Base-by-base conservation (phyloP, 2,329 filamentous ascomycete species). In the Xylaria polymorpha region DNA sequence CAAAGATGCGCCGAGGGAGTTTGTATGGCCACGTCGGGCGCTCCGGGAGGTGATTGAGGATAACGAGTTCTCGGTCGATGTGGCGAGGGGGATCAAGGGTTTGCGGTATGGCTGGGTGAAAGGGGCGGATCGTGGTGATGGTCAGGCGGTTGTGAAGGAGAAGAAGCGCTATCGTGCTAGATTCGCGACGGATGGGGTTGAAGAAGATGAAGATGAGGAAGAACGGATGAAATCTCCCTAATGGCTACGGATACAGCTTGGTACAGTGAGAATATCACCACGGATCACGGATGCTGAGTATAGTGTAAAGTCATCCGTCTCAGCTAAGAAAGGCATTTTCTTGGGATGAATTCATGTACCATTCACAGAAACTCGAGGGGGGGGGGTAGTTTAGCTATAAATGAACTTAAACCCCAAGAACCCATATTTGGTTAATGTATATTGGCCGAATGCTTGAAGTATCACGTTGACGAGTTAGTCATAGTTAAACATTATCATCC, bases 11-110 rank as follows among this genome's bases (percentile, higher is more conserved):
- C 60, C 48, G 18, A 50, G 64, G 25, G 48, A 63, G 7, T 70
- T 55, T 39, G 64, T 73, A 12, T 73, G 70, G 70, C 71, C 68
- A 32, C 41, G 61, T 8, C 44, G 53, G 7, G 64, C 48, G 18
- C 35, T 55, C 20, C 22, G 67, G 41, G 32, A 46, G 57, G 20
- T 15, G 10, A 60, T 71, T 18, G 59, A 69, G 14, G 57, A 61
- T 56, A 68, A 56, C 32, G 50, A 57, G 0, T 69, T 71, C 35
- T 65, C 51, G 10, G 46, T 29, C 6, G 37, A 59, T 44, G 63
- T 73, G 18, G 69, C 53, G 8, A 56, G 64, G 43, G 58, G 61
- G 4, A 64, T 70, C 39, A 71, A 67, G 65, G 61, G 67, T 12
- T 46, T 22, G 39, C 20, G 60, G 5, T 55, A 61, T 32, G 66